Base-by-base conservation (phyloP, 2,329 filamentous ascomycete genomes). In the Colletotrichum viniferum region DNA sequence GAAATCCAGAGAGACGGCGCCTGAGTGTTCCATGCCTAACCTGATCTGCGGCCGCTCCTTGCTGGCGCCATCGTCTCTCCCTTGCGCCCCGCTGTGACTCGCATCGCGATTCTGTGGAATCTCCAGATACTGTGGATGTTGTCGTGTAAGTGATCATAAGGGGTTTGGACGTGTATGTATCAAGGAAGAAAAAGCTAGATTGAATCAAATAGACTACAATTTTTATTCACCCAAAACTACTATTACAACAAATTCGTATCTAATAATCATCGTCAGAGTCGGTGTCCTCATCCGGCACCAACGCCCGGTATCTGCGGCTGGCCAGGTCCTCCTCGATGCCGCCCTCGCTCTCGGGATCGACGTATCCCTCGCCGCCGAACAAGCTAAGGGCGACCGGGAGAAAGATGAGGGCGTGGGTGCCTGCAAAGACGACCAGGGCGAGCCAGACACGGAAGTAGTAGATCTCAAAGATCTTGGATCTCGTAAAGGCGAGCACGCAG, bases 381-480 rank as follows among this genome's bases (percentile, higher is more conserved):
- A 98, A 88, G 81, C 95, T 97, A 78, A 99, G 88, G 3, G 94
- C 94, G 1, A 98, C 97, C 0, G 97, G 97, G 79, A 99, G 87
- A 83, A 98, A 98, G 9, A 99, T 90, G 63, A 99, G 88, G 1
- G 97, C 95, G 83, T 99, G 97, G 12, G 93, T 90, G 9, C 95
- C 95, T 4, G 96, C 97, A 83, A 98, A 96, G 12, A 97, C 83
- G 13, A 99, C 96, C 70, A 99, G 90, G 8, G 96, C 94, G 21
- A 98, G 87, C 97, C 97, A 99, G 58, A 99, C 94, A 58, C 97
- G 91, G 89, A 99, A 99, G 85, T 99, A 99, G 86, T 99, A 99
- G 73, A 99, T 95, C 87, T 99, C 97, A 81, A 99, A 99, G 81
- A 99, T 99, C 91, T 98, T 99, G 84, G 95, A 98, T 67, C 95